A percentile compares a stretch with the other conserved stretches of the same genome.
phyloP scores from a whole-genome alignment of 1,139 yeast species.

The Yamadazyma jaroonii region DNA sequence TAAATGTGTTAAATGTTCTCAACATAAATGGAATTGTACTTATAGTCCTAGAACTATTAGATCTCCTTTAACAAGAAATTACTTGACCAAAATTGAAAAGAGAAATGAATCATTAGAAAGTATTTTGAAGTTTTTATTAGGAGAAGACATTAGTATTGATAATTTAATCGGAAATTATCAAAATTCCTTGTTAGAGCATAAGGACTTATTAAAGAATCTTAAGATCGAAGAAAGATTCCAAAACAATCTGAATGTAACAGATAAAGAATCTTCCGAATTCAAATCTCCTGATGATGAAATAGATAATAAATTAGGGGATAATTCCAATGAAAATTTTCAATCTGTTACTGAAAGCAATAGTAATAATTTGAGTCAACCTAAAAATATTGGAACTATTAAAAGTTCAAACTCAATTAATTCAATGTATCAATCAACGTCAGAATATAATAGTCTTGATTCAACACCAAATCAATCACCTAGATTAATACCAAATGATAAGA shows the following conservation, averaged over 20 bases:
- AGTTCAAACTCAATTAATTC: not conserved
- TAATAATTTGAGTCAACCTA: not conserved
- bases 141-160: conserved; percentile 24
- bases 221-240: not conserved
- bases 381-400: too few relatives aligned
- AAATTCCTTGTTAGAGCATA: conserved; percentile 20
- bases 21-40: conserved; percentile 70
- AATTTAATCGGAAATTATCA: conserved; percentile 20
- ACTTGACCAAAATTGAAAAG: conserved; percentile 73
- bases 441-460: conserved; percentile 6
- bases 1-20: conserved; percentile 70
- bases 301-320: too few relatives aligned
- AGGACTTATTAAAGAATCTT: conserved; percentile 8
- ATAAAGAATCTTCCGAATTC: not conserved
- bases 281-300: not conserved
- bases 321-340: not conserved
- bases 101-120: conserved; percentile 55
- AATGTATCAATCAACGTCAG: not conserved
- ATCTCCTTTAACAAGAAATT: conserved; percentile 79
- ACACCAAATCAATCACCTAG: conserved; percentile 13
- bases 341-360: not conserved
- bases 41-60: conserved; percentile 77
- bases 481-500: conserved; percentile 4
- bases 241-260: not conserved
- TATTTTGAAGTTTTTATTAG: conserved; percentile 43